phyloP scores from a whole-genome alignment of 2,329 filamentous ascomycete genomes.

The Verticillium zaregamsianum region DNA sequence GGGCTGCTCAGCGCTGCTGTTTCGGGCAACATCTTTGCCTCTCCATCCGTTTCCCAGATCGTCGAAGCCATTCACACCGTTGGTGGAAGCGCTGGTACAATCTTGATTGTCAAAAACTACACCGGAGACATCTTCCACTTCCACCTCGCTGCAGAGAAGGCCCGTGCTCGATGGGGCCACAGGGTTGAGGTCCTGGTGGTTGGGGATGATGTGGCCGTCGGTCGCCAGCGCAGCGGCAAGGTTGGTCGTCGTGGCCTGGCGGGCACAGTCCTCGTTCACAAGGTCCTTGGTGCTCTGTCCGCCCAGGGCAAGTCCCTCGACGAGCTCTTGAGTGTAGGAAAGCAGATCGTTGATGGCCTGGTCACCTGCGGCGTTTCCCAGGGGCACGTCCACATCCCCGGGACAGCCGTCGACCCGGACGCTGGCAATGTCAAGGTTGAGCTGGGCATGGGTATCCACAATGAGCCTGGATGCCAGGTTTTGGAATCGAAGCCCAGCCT shows the following conservation, averaged over 20 bases:
- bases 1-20: conserved; percentile 59
- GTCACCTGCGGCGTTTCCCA: conserved; percentile 49
- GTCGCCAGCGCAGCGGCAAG: conserved; percentile 56
- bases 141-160: conserved; percentile 19
- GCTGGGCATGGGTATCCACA: conserved; percentile 72
- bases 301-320: conserved; percentile 20
- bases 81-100: conserved; percentile 51
- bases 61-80: conserved; percentile 54
- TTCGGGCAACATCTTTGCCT: conserved; percentile 64
- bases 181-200: conserved; percentile 26
- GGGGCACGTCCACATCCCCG: conserved; percentile 51
- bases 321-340: conserved; percentile 39
- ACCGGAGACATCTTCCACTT: conserved; percentile 59
- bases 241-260: conserved; percentile 64
- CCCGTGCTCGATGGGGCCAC: neutral
- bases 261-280: conserved; percentile 61
- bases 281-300: conserved; percentile 61
- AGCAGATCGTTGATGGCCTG: conserved; percentile 40
- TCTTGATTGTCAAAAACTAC: conserved; percentile 66
- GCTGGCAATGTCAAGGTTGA: conserved; percentile 52
- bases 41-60: conserved; percentile 59
- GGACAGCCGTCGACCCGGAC: conserved; percentile 27
- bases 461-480: conserved; percentile 35
- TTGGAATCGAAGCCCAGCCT: conserved; percentile 35
- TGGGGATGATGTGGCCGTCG: conserved; percentile 63